Conservation (phyloP, 225 moss, liverwort and hornwort species). For the Pleurozium schreberi region DNA sequence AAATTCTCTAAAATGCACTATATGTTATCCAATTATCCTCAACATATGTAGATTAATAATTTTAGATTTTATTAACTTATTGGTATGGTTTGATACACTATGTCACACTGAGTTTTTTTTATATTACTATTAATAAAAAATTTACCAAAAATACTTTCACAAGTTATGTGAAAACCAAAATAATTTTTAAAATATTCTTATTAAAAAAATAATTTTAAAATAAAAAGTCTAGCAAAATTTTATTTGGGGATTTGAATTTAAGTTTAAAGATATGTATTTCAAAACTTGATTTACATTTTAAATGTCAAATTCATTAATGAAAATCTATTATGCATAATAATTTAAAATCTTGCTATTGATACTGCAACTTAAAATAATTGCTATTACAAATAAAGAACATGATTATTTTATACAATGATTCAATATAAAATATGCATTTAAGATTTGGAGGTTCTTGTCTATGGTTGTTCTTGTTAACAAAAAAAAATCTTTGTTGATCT, state of each 20-base stretch:
- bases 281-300: background rate
- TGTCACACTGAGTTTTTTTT: background rate
- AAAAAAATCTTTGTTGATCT: too few relatives aligned
- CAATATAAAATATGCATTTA: background rate
- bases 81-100: rapidly evolving
- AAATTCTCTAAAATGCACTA: background rate
- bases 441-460: background rate
- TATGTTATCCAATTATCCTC: too few relatives aligned
- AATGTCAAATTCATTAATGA: background rate
- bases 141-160: background rate
- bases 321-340: background rate
- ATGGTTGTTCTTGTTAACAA: background rate
- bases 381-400: background rate
- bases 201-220: background rate
- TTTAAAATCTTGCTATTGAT: rapidly evolving
- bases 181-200: background rate
- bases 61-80: too few relatives aligned
- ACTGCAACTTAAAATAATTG: background rate
- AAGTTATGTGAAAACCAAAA: background rate
- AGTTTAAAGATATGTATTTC: background rate
- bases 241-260: too few relatives aligned
- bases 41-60: too few relatives aligned
- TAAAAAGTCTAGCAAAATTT: background rate
- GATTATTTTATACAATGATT: background rate
- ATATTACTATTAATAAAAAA: background rate